Conservation (phyloP, 306 rosid genomes). For the Trifolium repens region DNA sequence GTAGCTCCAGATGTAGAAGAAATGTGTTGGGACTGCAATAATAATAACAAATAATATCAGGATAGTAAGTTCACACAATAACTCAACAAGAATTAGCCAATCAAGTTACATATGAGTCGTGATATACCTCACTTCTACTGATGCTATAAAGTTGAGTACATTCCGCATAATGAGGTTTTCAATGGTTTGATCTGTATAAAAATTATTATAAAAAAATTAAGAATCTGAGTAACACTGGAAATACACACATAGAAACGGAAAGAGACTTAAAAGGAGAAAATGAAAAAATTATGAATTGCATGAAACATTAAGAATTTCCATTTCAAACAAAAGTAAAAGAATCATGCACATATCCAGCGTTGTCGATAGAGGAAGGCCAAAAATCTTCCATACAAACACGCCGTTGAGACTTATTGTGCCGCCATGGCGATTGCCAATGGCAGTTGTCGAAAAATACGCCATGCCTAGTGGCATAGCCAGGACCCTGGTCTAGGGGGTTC, state of each 20-base stretch:
- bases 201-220: background rate
- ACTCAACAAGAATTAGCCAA: conserved; percentile 43
- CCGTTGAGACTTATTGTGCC: background rate
- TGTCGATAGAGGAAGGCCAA: background rate
- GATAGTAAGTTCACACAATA: conserved; percentile 31
- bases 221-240: conserved; percentile 21
- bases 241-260: conserved; percentile 3
- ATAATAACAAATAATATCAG: conserved; percentile 46
- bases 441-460: background rate
- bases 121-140: conserved; percentile 86
- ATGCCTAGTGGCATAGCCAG: background rate
- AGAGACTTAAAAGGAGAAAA: conserved; percentile 1
- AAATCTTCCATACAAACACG: background rate
- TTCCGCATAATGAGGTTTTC: conserved; percentile 70
- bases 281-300: conserved; percentile 26
- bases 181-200: conserved; percentile 74
- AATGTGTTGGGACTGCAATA: conserved; percentile 61
- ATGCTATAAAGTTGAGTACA: conserved; percentile 77
- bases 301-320: conserved; percentile 20
- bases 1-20: conserved; percentile 89
- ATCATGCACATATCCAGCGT: background rate
- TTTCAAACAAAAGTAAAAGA: conserved; percentile 23
- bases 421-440: background rate
- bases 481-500: no score
- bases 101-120: conserved; percentile 39